Evolutionary conservation across 2,329 filamentous ascomycete species (phyloP).

Genomic region (Dactylella cylindrospora): DNA sequence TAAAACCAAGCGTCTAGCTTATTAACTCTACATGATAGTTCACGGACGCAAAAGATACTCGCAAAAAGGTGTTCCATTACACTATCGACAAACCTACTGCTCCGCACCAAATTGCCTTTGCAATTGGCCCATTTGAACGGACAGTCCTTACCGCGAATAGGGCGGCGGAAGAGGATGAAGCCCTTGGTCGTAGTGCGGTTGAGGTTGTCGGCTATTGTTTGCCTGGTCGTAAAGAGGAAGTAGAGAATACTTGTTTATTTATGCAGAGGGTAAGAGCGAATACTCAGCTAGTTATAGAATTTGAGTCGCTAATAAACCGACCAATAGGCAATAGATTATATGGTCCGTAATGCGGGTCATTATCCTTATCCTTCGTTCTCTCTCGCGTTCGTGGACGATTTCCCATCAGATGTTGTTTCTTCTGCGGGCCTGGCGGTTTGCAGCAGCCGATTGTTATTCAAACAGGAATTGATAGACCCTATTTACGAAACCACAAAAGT

Average conservation of each 20-base stretch:
- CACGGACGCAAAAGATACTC: conserved; percentile 71
- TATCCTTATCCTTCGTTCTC: conserved; percentile 94
- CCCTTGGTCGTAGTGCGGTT: conserved; percentile 81
- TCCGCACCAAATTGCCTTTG: conserved; percentile 88
- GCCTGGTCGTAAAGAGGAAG: conserved; percentile 76
- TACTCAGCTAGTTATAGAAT: neutral
- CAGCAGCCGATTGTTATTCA: conserved; percentile 81
- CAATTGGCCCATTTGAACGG: conserved; percentile 90
- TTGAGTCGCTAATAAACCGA: conserved; percentile 15
- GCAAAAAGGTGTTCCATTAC: conserved; percentile 86
- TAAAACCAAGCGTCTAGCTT: neutral
- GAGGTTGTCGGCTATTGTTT: conserved; percentile 90
- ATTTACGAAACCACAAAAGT: conserved; percentile 78
- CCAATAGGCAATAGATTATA: conserved; percentile 75
- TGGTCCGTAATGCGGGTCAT: conserved; percentile 81
- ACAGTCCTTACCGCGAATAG: conserved; percentile 86
- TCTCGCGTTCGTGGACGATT: conserved; percentile 89
- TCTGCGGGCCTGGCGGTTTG: conserved; percentile 83
- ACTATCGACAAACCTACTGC: conserved; percentile 72
- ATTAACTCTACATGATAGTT: conserved; percentile 53
- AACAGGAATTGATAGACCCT: conserved; percentile 79
- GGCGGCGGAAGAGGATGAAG: conserved; percentile 86
- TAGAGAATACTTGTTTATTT: conserved; percentile 82
- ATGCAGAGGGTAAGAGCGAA: conserved; percentile 61
- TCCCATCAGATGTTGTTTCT: conserved; percentile 71